Base-by-base conservation (phyloP, 495 filamentous ascomycete species). In the Xylaria venustula region DNA sequence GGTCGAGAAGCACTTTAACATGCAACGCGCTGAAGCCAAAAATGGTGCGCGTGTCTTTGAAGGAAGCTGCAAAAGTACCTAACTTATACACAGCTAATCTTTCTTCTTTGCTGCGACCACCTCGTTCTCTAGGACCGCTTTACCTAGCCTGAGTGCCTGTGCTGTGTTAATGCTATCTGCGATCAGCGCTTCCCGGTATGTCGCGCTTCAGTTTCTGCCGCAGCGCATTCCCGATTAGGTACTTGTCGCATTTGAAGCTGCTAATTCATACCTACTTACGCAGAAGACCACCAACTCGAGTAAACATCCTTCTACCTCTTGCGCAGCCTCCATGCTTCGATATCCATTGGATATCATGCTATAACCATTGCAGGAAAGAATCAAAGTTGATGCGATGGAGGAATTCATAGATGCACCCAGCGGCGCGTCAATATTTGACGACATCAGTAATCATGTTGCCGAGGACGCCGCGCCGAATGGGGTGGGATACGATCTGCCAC, bases 1-100 rank as follows among this genome's bases (percentile, higher is more conserved):
- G n/a, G n/a, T n/a, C n/a, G n/a, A n/a, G 44, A 28, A 28, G 25
- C 53, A 59, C 41, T 48, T 58, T 58, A 48, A 41, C 22, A 36
- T 22, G 12, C 54, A 41, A 60, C 57, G 48, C 57, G 47, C n/a
- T 52, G 25, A 58, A 46, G 8, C 15, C 23, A 32, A 37, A 52
- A 2, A 32, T 2, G 11, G 20, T 45, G 41, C 46, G 46, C 20
- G 46, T 26, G 15, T 48, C 22, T 30, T 23, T 6, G 3, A 22
- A 22, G 42, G 3, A 22, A 42, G 5, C 9, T 23, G n/a, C n/a
- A n/a, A n/a, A n/a, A n/a, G n/a, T n/a, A n/a, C n/a, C n/a, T n/a
- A n/a, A n/a, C n/a, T n/a, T n/a, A n/a, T n/a, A n/a, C n/a, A n/a
- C n/a, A n/a, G n/a, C n/a, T n/a, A n/a, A n/a, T n/a, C n/a, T 26